A percentile compares a stretch with the other conserved stretches of the same genome.
Conservation (phyloP, 2,329 filamentous ascomycete genomes). For the Diaporthe capsici region DNA sequence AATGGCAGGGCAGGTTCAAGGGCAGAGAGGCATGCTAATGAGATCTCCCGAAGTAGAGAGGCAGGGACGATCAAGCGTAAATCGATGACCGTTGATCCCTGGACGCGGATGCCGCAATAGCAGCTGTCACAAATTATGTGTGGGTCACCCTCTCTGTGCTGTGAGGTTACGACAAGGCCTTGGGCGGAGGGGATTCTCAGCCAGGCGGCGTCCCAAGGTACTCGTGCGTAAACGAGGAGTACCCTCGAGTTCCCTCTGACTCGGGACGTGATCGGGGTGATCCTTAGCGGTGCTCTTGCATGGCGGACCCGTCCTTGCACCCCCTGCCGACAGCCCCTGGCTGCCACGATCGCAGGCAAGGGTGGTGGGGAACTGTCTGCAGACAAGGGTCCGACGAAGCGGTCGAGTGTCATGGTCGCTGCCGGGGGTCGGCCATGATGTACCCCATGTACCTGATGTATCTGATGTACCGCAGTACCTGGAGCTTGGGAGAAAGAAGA, state of each 20-base stretch:
- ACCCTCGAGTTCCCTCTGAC: slow-evolving; percentile 50
- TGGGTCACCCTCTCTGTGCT: slow-evolving; percentile 57
- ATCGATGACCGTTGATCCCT: slow-evolving; percentile 63
- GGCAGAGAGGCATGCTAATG: slow-evolving; percentile 49
- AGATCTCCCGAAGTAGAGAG: slow-evolving; percentile 48
- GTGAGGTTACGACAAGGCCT: slow-evolving; percentile 53
- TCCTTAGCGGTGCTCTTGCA: slow-evolving; percentile 49
- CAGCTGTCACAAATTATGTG: slow-evolving; percentile 70
- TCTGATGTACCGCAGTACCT: slow-evolving; percentile 11
- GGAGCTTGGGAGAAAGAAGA: slow-evolving; percentile 14
- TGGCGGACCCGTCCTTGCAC: slow-evolving; percentile 41
- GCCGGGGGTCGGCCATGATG: slow-evolving; percentile 18
- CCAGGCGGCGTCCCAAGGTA: slow-evolving; percentile 49
- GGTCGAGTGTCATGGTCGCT: slow-evolving; percentile 24
- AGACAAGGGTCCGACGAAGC: slow-evolving; percentile 38
- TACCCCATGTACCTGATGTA: slow-evolving; percentile 11
- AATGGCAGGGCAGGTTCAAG: slow-evolving; percentile 37
- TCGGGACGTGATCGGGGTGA: slow-evolving; percentile 55
- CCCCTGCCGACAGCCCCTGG: slow-evolving; percentile 39
- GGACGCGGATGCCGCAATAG: slow-evolving; percentile 56
- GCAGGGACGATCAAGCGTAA: slow-evolving; percentile 65
- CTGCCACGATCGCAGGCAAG: slow-evolving; percentile 36
- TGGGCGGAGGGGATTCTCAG: slow-evolving; percentile 53
- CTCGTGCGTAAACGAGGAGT: slow-evolving; percentile 48
- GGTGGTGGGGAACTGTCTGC: slow-evolving; percentile 41